phyloP scores from a whole-genome alignment of 148 eudicot genomes.

The Amaranthus cruentus region DNA sequence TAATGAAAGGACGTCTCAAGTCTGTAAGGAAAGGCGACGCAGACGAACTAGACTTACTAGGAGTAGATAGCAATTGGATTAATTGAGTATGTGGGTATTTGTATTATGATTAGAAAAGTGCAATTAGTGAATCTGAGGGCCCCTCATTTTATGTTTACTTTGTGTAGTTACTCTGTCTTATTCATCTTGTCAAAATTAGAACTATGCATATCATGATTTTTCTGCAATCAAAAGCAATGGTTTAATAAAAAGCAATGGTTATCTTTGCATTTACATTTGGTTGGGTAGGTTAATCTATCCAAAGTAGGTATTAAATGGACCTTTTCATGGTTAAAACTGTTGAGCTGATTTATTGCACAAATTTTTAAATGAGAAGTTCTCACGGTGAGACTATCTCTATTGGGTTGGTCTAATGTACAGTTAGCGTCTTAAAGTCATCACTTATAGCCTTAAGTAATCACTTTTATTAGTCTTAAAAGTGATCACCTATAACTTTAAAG shows the following conservation, averaged over 20 bases:
- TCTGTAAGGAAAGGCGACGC: background rate
- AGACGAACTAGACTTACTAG: background rate
- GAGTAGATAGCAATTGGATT: background rate
- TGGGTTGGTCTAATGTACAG: no score
- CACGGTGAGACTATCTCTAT: no score
- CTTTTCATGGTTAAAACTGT: constrained; percentile 1
- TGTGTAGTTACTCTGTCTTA: constrained; percentile 10
- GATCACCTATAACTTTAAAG: no score
- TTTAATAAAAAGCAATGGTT: background rate
- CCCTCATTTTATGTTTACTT: background rate
- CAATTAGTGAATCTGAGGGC: constrained; percentile 8
- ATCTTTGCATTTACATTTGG: constrained; percentile 17
- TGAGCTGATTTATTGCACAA: background rate
- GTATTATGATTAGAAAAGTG: background rate
- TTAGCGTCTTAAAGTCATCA: no score
- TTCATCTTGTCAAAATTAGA: background rate
- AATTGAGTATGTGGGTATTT: background rate
- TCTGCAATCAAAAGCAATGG: background rate
- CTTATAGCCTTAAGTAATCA: no score
- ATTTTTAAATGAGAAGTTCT: no score
- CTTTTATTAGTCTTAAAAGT: no score
- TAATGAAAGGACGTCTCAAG: background rate
- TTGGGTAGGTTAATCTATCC: constrained; percentile 19
- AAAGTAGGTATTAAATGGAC: constrained; percentile 16
- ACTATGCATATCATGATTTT: constrained; percentile 6